Base-by-base conservation (phyloP, 2,329 filamentous ascomycete genomes). In the Ophiostoma himal-ulmi region DNA sequence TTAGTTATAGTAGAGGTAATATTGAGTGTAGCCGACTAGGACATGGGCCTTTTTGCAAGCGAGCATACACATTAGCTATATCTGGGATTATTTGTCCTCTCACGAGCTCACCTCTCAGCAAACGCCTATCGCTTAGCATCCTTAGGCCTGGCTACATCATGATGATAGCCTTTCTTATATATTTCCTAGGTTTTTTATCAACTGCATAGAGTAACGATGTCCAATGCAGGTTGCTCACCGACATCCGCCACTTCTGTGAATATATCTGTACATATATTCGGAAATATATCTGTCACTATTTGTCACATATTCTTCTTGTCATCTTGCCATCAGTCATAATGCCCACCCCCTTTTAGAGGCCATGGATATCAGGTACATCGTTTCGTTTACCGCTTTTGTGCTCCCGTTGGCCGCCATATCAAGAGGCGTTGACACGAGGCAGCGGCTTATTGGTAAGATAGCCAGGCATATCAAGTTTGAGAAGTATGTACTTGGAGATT, bases 341-440 rank as follows among this genome's bases (percentile, higher is more conserved):
- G 39, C 39, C 39, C 39, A 11, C 26, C 7, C 11, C 10, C 3
- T 26, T 57, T 17, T 17, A 11, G 10, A 22, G 14, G n/a, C 10
- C n/a, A 57, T 26, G 52, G 11, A 11, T 13, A 26, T 14, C 17
- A 48, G 20, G 44, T 48, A 48, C 17, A 57, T 57, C 52, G 30
- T 57, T n/a, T 57, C 22, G 52, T 57, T 57, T 57, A 10, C 44
- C 44, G 41, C 13, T 48, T 6, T 5, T 48, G 4, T 48, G 44
- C 44, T 20, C 44, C 44, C 17, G n/a, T n/a, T 48, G 2, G 8
- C 22, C 52, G 30, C 22, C 6, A 57, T 26, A 7, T 57, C n/a
- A 57, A 26, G 41, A 52, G 65, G 64, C 52, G 48, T 64, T 67
- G 66, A 70, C 69, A 70, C 69, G 69, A 70, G 54, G 69, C 69